Evolutionary conservation across 179 eudicot species (phyloP).

Genomic region (Vitellaria paradoxa): DNA sequence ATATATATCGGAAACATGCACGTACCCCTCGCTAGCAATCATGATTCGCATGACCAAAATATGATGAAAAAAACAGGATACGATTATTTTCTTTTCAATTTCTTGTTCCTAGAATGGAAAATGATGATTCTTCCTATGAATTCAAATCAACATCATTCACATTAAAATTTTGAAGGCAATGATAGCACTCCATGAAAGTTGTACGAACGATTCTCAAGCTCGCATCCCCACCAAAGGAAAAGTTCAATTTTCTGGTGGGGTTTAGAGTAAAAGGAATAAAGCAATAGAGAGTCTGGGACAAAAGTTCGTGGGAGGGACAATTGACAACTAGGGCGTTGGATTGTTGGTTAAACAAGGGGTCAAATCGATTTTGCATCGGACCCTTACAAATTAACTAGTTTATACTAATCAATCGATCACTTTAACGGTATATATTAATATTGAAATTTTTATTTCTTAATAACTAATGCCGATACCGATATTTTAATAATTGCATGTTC

Average conservation of each 20-base stretch:
- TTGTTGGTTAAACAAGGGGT: too few species aligned
- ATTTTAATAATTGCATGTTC: too few species aligned
- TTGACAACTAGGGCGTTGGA: background rate
- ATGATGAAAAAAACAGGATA: background rate
- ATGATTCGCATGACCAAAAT: background rate
- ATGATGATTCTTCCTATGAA: background rate
- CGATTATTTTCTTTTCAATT: background rate
- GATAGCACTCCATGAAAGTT: constrained; percentile 2
- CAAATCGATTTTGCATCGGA: too few species aligned
- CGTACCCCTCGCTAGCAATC: background rate
- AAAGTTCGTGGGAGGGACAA: background rate
- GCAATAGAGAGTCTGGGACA: background rate
- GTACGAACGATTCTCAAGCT: background rate
- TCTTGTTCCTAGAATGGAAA: background rate
- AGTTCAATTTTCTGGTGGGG: background rate
- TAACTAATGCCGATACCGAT: too few species aligned
- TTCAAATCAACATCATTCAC: constrained; percentile 10
- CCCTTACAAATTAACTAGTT: too few species aligned
- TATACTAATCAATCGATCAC: too few species aligned
- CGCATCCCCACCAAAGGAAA: background rate
- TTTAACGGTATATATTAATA: too few species aligned
- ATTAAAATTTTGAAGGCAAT: background rate
- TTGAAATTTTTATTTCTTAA: too few species aligned
- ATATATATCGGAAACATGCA: too few species aligned
- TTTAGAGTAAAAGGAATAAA: background rate